Percentiles rank a stretch among this genome's conserved stretches.
Conservation (phyloP, 495 filamentous ascomycete species). For the Talaromyces thailandensis region DNA sequence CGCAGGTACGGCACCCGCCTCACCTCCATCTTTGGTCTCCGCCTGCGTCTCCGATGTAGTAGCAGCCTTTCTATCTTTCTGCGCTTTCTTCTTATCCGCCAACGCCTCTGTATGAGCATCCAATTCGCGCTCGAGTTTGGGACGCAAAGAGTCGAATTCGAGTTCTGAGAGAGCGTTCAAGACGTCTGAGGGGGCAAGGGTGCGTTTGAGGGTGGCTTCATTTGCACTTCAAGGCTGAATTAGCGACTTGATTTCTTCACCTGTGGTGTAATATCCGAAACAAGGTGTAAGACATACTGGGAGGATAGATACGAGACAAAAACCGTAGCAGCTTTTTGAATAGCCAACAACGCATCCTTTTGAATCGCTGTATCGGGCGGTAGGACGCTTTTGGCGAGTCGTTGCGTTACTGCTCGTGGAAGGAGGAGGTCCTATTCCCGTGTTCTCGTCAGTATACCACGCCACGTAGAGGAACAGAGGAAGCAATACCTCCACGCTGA, state of each 20-base stretch:
- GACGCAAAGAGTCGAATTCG: conserved; percentile 72
- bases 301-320: conserved; percentile 86
- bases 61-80: conserved; percentile 39
- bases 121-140: conserved; percentile 50
- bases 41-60: neutral
- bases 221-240: conserved; percentile 56
- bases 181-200: conserved; percentile 75
- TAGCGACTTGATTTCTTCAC: neutral
- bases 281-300: conserved; percentile 46
- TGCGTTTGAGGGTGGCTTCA: conserved; percentile 71
- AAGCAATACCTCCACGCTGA: conserved; percentile 31
- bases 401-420: conserved; percentile 86
- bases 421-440: conserved; percentile 75
- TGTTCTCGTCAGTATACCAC: neutral
- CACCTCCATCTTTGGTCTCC: conserved; percentile 22
- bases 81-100: conserved; percentile 54
- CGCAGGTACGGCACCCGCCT: conserved; percentile 11
- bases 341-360: conserved; percentile 82
- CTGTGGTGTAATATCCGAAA: neutral
- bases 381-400: conserved; percentile 93
- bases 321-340: conserved; percentile 88
- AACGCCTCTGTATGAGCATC: conserved; percentile 52
- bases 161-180: conserved; percentile 72
- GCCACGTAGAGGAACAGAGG: neutral
- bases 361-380: conserved; percentile 91